Base-by-base conservation (phyloP, 257 asterid genomes). In the Solanum paucissectum region DNA sequence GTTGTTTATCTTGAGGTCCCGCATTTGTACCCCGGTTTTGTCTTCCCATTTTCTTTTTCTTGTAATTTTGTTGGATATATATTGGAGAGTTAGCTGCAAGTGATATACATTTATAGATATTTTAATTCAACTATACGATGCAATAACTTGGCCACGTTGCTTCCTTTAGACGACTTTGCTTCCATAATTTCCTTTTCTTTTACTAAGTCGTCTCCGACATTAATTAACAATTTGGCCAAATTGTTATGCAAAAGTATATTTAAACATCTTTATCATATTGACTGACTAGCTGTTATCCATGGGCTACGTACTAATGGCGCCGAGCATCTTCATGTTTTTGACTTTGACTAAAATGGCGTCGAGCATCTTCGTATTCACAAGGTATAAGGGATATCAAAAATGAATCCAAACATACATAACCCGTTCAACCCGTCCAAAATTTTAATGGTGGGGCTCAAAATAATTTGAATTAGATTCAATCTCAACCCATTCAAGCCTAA, bases 1-100 rank as follows among this genome's bases (percentile, higher is more conserved):
- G 94, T 52, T 90, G 85, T 44, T 79, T 27, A 25, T 23, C 64
- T 42, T 44, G 38, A 76, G 84, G 4, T n/a, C 37, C 20, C 20
- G 33, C 33, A 42, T 13, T 8, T 42, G 37, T 42, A 44, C 38
- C 11, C 38, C 23, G 9, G 8, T 79, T 44, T 37, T 79, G 64
- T 44, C 66, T 79, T 79, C 85, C 85, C 85, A 79, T 79, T 8
- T 20, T 12, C 7, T 10, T 37, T 25, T 27, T 1, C 25, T 11
- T 7, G 14, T 13, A 42, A 79, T 4, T 8, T 8, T 77, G 0
- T 10, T 18, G 46, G 18, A 21, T 33, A 72, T 71, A 14, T 32
- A 14, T 6, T 32, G 25, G 42, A 34, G 82, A 73, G 29, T 4
- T 34, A 9, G 49, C 2, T 69, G 23, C 20, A 75, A 23, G 55